Conservation (phyloP, 176 grass and related monocot species). For the Alopecurus myosuroides region DNA sequence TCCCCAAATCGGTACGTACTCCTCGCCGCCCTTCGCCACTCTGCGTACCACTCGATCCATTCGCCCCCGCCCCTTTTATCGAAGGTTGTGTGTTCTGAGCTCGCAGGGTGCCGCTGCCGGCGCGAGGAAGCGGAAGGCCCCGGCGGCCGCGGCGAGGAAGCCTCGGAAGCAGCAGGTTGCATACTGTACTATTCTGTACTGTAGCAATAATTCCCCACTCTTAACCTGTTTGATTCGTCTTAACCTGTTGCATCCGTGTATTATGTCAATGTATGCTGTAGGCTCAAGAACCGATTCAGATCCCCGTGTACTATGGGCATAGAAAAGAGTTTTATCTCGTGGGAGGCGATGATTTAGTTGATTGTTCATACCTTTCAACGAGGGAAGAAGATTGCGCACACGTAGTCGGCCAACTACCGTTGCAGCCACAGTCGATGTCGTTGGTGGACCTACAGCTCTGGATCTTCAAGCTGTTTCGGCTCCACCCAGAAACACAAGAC, state of each 20-base stretch:
- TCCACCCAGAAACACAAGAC: slow-evolving; percentile 22
- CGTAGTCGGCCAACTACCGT: neutral
- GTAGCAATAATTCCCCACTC: neutral
- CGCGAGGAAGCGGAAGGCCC: slow-evolving; percentile 7
- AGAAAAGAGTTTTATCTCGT: neutral
- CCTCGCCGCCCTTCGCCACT: neutral
- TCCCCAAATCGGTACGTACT: neutral
- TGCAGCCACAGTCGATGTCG: slow-evolving; percentile 3
- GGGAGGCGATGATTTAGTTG: neutral
- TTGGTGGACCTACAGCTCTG: slow-evolving; percentile 8
- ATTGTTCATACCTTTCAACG: neutral
- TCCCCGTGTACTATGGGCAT: neutral
- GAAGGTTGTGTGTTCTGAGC: neutral
- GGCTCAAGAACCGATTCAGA: neutral
- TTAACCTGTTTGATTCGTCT: neutral
- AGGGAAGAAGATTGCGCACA: neutral
- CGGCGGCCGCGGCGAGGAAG: neutral
- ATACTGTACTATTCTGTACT: neutral
- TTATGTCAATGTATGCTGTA: neutral
- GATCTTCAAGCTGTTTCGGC: slow-evolving; percentile 11
- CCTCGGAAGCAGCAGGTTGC: neutral
- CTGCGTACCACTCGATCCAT: neutral
- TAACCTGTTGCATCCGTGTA: neutral
- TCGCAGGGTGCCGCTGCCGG: neutral
- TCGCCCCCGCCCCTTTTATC: neutral